Conservation (phyloP, 495 filamentous ascomycete genomes). For the Antarctomyces pellizariae region DNA sequence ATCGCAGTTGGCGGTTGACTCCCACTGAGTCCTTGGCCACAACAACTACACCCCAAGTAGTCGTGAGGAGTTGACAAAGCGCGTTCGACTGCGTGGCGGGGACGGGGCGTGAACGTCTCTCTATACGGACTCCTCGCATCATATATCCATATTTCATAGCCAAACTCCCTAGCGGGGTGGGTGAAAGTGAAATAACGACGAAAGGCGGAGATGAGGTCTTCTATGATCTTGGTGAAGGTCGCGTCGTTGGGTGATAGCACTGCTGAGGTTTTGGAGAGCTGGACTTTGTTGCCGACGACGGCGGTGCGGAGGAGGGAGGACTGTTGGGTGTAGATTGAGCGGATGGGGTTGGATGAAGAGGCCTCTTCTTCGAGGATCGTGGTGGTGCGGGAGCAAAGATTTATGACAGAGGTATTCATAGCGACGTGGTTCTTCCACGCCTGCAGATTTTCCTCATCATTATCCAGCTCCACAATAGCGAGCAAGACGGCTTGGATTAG, state of each 20-base stretch:
- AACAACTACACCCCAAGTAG: conserved; percentile 60
- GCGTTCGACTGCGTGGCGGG: conserved; percentile 56
- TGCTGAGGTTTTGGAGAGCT: conserved; percentile 59
- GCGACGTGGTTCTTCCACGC: no score
- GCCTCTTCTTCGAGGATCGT: no score
- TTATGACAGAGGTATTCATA: no score
- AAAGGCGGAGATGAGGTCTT: conserved; percentile 32
- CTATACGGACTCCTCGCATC: conserved; percentile 57
- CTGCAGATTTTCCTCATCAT: no score
- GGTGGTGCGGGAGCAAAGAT: no score
- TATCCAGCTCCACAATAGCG: no score
- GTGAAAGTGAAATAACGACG: conserved; percentile 30
- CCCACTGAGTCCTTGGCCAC: conserved; percentile 26
- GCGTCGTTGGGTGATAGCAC: conserved; percentile 49
- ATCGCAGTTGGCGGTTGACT: conserved; percentile 61
- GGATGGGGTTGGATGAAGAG: no score
- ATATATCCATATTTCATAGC: conserved; percentile 68
- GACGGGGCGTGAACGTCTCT: conserved; percentile 61
- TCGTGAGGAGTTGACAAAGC: conserved; percentile 63
- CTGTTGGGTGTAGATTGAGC: conserved; percentile 47
- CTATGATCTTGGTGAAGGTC: conserved; percentile 51
- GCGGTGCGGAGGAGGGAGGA: conserved; percentile 57
- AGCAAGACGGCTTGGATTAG: no score
- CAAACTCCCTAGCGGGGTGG: conserved; percentile 36
- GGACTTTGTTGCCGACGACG: conserved; percentile 67